Base-by-base conservation (phyloP, 2,329 filamentous ascomycete species). In the Lecanicillium sp. region DNA sequence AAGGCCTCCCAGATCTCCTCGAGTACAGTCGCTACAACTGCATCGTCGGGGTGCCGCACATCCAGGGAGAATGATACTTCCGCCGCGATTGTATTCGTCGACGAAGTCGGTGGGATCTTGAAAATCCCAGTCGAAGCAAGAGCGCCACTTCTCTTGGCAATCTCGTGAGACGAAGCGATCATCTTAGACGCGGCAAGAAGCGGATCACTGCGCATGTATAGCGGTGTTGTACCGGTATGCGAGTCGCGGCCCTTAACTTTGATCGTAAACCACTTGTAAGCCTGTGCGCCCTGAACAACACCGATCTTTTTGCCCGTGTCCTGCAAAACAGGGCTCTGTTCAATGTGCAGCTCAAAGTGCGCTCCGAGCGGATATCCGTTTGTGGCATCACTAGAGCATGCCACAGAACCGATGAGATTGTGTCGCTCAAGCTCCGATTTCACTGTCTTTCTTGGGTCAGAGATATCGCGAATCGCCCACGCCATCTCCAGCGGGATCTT, bases 341-440 rank as follows among this genome's bases (percentile, higher is more conserved):
- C 88, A 45, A 91, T 91, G 60, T 93, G 87, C 9, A 93, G 73
- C 63, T 91, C 87, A 58, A 91, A 90, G 62, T 91, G 86, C 1
- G 86, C 86, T 1, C 78, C 82, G 66, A 90, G 79, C 0, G 84
- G 83, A n/a, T 55, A 44, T 6, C 26, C 40, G 3, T 33, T 23
- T 19, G 10, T 52, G 1, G 56, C 52, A 14, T 19, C 23, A 35
- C 52, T 38, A 14, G 54, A 53, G 24, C 51, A 53, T 1, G 50
- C 52, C 3, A 50, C 43, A 1, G 71, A 64, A 0, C 63, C 55
- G 17, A 86, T 86, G 0, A 87, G 67, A 55, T 82, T 81, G 44
- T 90, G 88, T 9, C 84, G 75, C 59, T 84, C 71, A 0, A 93
- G 74, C 54, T 90, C 64, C 4, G 58, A 58, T 27, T 56, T 59